A percentile compares a stretch with the other conserved stretches of the same genome.
phyloP scores from a whole-genome alignment of 1,284 basidiomycete genomes.

The Garcileccinum viscosum region DNA sequence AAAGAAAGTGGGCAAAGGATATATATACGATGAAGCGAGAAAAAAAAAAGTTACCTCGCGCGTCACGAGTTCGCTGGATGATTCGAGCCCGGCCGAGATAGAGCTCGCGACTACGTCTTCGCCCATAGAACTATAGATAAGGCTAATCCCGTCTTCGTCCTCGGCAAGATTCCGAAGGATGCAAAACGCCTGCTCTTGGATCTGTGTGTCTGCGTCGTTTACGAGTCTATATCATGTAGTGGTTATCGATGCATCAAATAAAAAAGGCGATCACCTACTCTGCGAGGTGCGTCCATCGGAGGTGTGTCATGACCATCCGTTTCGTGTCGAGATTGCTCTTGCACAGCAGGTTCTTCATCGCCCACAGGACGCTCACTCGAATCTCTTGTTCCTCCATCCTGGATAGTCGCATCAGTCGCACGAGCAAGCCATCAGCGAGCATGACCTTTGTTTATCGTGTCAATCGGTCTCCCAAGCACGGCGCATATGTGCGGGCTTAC shows the following conservation, averaged over 20 bases:
- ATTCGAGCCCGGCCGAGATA: slow-evolving; percentile 54
- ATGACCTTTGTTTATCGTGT: slow-evolving; percentile 36
- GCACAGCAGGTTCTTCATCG: slow-evolving; percentile 78
- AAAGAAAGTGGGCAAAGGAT: background rate
- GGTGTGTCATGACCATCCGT: slow-evolving; percentile 61
- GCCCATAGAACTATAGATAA: slow-evolving; percentile 61
- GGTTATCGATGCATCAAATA: background rate
- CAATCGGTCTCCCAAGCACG: background rate
- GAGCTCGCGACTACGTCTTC: slow-evolving; percentile 49
- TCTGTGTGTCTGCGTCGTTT: slow-evolving; percentile 52
- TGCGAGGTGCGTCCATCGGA: slow-evolving; percentile 67
- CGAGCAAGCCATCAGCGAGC: slow-evolving; percentile 68
- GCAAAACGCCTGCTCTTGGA: slow-evolving; percentile 73
- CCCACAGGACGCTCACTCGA: slow-evolving; percentile 77
- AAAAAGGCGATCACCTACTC: slow-evolving; percentile 46
- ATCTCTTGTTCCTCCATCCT: slow-evolving; percentile 60
- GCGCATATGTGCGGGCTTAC: slow-evolving; percentile 47
- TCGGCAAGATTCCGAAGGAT: slow-evolving; percentile 70
- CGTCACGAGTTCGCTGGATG: slow-evolving; percentile 56
- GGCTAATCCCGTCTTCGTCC: slow-evolving; percentile 61
- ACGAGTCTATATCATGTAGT: slow-evolving; percentile 51
- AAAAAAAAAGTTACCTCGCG: slow-evolving; percentile 52
- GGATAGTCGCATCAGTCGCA: slow-evolving; percentile 65
- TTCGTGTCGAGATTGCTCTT: slow-evolving; percentile 68
- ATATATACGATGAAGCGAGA: background rate